Conservation (phyloP, 2,329 filamentous ascomycete genomes). For the Lachnellula hyalina region DNA sequence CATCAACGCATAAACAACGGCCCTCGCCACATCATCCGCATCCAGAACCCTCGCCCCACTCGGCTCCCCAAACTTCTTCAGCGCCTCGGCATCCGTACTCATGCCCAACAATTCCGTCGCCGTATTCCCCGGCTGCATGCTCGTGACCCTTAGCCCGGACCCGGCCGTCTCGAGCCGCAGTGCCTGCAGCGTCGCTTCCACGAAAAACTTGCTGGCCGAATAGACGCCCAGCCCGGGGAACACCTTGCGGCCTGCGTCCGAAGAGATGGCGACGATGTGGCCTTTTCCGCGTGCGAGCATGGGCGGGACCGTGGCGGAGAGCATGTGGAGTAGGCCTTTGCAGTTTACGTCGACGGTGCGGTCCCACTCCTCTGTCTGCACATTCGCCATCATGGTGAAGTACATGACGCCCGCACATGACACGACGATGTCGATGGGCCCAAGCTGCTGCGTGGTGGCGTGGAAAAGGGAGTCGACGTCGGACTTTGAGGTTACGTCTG, state of each 20-base stretch:
- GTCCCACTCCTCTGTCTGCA: constrained; percentile 69
- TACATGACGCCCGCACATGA: constrained; percentile 83
- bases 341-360: constrained; percentile 81
- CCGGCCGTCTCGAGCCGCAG: constrained; percentile 72
- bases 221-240: constrained; percentile 80
- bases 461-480: constrained; percentile 63
- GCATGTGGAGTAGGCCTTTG: constrained; percentile 71
- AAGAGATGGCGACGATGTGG: constrained; percentile 77
- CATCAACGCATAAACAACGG: constrained; percentile 68
- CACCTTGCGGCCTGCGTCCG: constrained; percentile 74
- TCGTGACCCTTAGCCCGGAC: constrained; percentile 65
- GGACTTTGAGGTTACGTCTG: constrained; percentile 63
- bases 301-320: constrained; percentile 61
- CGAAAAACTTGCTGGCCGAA: constrained; percentile 79
- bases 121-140: constrained; percentile 73
- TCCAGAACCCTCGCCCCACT: constrained; percentile 71
- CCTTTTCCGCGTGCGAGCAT: constrained; percentile 67
- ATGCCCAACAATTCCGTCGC: constrained; percentile 68
- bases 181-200: constrained; percentile 73
- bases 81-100: constrained; percentile 69
- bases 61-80: constrained; percentile 74
- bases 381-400: constrained; percentile 81
- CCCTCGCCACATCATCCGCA: constrained; percentile 64
- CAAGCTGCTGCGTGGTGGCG: constrained; percentile 55
- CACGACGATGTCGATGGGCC: constrained; percentile 72